These are phyloP conservation scores for Globisporangium heterothallicum DNA, from an alignment of 352 stramenopile genomes.

Conservation along the genomic window DNA sequence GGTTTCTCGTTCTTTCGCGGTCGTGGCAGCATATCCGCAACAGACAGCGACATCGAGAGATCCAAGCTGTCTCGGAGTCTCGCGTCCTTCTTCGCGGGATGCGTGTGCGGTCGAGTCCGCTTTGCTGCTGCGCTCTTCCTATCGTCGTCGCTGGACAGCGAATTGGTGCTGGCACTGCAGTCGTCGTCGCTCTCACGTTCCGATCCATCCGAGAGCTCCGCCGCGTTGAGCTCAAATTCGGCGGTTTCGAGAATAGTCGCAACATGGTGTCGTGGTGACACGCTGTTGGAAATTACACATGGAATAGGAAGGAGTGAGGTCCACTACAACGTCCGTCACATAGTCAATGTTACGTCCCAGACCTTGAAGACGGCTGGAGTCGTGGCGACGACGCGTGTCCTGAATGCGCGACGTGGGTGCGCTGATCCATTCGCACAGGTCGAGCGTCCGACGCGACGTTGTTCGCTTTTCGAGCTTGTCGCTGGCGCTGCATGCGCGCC, in stretches of 20 bases:
- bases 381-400: too few species aligned
- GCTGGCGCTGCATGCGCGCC: constrained; percentile 20
- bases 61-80: constrained; percentile 51
- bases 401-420: not conserved
- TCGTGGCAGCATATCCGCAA: constrained; percentile 12
- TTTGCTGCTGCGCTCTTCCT: not conserved
- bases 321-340: too few species aligned
- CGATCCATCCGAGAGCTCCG: constrained; percentile 22
- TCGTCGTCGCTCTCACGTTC: constrained; percentile 17
- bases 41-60: constrained; percentile 45
- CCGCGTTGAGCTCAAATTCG: constrained; percentile 31
- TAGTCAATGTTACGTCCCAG: too few species aligned
- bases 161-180: constrained; percentile 13
- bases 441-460: not conserved
- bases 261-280: not conserved
- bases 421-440: not conserved
- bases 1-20: not conserved
- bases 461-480: not conserved
- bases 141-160: constrained; percentile 3
- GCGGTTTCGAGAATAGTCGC: not conserved
- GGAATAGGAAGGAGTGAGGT: too few species aligned
- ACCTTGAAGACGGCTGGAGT: too few species aligned
- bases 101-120: too few species aligned
- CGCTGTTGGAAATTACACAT: not conserved
- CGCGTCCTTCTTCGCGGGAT: too few species aligned